Evolutionary conservation across 1,284 basidiomycete species (phyloP), one percentile per base, ranked within the genome.

Genomic region (Leccinum subspadiceum): DNA sequence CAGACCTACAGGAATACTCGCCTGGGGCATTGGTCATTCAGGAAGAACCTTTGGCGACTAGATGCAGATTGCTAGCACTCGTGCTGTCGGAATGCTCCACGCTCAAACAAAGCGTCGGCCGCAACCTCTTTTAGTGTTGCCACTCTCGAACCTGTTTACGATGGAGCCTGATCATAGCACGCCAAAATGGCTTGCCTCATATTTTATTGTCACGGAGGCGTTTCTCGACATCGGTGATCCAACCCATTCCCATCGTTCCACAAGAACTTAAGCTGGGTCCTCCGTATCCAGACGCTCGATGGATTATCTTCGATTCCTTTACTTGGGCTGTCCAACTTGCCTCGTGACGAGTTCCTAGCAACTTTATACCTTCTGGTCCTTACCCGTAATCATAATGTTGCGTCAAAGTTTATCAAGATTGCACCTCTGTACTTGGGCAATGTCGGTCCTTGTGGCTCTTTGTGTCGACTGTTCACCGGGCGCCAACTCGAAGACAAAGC

Each of bases 41-140:
- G 59, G 86, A 93, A 66, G 86, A 90, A 66, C 85, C 87, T 3
- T 77, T 96, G 48, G 84, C 90, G 10, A 89, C 93, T 60, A 82
- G 95, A 49, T 90, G 93, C 65, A 89, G 93, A 57, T 79, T 98
- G 8, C 79, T 96, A n/a, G 92, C 94, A 1, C 78, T 97, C 31
- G 85, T 94, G 15, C 78, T 94, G 31, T 86, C 86, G 63, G 92
- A 94, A 67, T 82, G 84, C n/a, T 82, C 86, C 2, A 81, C 84
- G 1, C 75, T 88, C 20, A 77, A 79, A 50, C 73, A 79, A 54
- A 79, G 82, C 59, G 69, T 83, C 31, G 79, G 81, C 50, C 76
- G 77, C 37, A 80, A 77, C 22, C 77, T 92, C 75, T 94, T 50
- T 74, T 91, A 53, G 82, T 82, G 1, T 75, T 93, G 31, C 76